Base-by-base conservation (phyloP, 441 rosid species). In the Biscutella auriculata region DNA sequence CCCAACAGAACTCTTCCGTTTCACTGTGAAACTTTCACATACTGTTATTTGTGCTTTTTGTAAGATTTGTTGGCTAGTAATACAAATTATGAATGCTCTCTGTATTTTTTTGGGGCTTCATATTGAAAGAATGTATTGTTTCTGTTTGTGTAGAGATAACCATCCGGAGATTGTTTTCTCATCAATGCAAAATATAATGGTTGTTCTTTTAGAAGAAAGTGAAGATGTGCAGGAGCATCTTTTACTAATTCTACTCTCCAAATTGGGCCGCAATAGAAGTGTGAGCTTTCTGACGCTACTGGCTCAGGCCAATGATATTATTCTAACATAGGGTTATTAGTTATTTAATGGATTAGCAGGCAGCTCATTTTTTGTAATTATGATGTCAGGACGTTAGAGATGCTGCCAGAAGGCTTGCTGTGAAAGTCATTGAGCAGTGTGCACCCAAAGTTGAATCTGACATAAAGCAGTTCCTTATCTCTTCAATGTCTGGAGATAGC, bases 111-210 rank as follows among this genome's bases (percentile, higher is more conserved):
- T 66, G 54, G 4, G 6, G 7, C 12, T 37, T n/a, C 14, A n/a
- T 37, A 46, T 49, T 53, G 39, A 46, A 23, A 16, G 51, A 37
- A 54, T 57, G 49, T 62, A 34, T 37, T 67, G 50, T 54, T 57
- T 53, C 57, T 41, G 36, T 43, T 17, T 39, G 13, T 76, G 82
- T 95, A 95, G 99, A 50, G 97, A 91, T 79, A 91, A 91, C 70
- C 98, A 88, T 68, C 95, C 88, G 60, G 89, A 88, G 76, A 83
- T 78, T 76, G 91, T 95, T 73, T 56, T 87, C 19, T 73, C 88
- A 32, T 91, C 99, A 53, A 95, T 95, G 98, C 94, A 85, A 73
- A 85, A 82, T 47, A 88, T 88, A 78, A 85, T 95, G 94, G 69
- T 60, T 29, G 84, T 82, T 71, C 86, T 91, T 60, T 69, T 95